phyloP scores from a whole-genome alignment of 257 asterid genomes.

The Gardenia jasminoides region DNA sequence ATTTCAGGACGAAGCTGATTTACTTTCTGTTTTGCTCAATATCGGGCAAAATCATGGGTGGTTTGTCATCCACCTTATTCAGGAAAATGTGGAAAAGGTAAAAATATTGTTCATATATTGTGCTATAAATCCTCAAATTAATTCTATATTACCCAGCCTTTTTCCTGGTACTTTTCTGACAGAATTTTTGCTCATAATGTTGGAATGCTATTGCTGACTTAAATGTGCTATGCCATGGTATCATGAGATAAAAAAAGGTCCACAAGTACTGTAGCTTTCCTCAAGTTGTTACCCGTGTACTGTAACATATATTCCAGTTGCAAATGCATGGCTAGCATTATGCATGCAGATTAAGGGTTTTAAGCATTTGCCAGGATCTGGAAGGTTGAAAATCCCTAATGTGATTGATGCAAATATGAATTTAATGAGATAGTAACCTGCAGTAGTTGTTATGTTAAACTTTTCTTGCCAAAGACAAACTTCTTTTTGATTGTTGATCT shows the following conservation, averaged over 20 bases:
- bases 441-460: background rate
- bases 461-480: background rate
- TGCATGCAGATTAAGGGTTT: background rate
- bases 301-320: background rate
- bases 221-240: background rate
- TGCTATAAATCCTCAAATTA: background rate
- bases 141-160: background rate
- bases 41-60: conserved; percentile 71
- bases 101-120: conserved; percentile 17
- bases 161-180: background rate
- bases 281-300: no score
- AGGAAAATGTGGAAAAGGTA: conserved; percentile 63
- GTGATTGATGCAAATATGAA: no score
- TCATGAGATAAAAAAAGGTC: background rate
- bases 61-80: conserved; percentile 48
- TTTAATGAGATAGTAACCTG: no score
- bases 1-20: conserved; percentile 84
- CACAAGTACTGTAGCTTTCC: background rate
- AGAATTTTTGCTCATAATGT: background rate
- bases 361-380: background rate
- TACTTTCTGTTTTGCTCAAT: conserved; percentile 46
- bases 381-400: background rate
- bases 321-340: background rate
- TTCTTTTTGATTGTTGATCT: background rate
- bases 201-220: background rate